Evolutionary conservation across 306 rosid species (phyloP).

Genomic region (Senna tora): DNA sequence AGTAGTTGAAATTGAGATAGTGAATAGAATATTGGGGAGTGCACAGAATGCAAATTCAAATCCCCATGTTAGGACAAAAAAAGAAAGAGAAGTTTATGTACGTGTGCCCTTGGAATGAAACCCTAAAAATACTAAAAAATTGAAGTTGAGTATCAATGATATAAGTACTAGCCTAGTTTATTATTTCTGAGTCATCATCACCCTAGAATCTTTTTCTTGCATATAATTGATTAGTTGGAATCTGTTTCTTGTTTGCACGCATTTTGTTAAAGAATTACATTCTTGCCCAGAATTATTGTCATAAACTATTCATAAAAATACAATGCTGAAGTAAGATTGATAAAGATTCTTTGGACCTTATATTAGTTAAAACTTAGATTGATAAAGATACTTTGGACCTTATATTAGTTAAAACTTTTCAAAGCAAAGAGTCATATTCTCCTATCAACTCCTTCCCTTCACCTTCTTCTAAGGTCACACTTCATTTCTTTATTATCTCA

Average conservation of each 20-base stretch:
- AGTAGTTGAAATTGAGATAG: not conserved
- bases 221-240: not conserved
- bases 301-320: not conserved
- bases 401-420: not conserved
- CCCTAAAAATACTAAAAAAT: not conserved
- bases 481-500: not conserved
- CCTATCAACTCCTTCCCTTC: too few relatives aligned
- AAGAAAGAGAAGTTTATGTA: not conserved
- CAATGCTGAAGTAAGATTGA: conserved; percentile 8
- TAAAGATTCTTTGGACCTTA: not conserved
- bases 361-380: not conserved
- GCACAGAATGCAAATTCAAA: conserved; percentile 16
- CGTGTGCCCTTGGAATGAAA: not conserved
- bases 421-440: too few relatives aligned
- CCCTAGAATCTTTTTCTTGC: not conserved
- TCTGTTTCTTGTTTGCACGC: not conserved
- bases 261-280: too few relatives aligned
- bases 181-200: not conserved
- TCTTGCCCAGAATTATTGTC: not conserved
- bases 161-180: not conserved
- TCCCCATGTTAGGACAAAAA: not conserved
- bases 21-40: not conserved
- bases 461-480: not conserved
- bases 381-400: not conserved
- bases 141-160: not conserved